phyloP scores from a whole-genome alignment of 1,284 basidiomycete species.

The Phylloporus gajari region DNA sequence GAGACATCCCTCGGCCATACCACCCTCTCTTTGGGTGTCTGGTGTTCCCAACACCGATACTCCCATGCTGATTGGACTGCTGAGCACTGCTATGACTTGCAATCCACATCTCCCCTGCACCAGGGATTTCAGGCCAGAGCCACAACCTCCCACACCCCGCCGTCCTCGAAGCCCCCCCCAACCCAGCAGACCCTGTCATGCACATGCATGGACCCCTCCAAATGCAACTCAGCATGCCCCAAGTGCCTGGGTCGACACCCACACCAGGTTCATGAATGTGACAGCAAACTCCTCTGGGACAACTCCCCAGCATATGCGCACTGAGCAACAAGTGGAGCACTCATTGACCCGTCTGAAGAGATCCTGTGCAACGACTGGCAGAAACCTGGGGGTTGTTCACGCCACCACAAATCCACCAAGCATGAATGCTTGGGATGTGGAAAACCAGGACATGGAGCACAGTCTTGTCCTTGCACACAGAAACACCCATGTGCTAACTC shows the following conservation, averaged over 20 bases:
- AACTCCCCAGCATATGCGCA: background rate
- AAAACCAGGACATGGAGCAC: background rate
- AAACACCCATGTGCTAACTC: background rate
- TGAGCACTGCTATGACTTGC: too few species aligned
- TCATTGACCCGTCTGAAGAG: background rate
- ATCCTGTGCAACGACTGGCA: background rate
- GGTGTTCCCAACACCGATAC: too few species aligned
- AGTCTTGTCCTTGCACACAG: background rate
- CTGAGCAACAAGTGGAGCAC: background rate
- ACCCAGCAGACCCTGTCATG: too few species aligned
- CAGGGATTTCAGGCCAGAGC: too few species aligned
- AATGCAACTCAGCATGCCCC: background rate
- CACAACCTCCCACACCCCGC: too few species aligned
- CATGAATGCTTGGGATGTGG: constrained; percentile 1
- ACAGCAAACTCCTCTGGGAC: background rate
- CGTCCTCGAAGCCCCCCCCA: too few species aligned
- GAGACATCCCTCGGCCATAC: too few species aligned
- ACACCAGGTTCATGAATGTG: background rate
- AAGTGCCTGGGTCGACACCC: background rate
- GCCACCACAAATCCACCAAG: background rate
- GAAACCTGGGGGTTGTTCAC: background rate
- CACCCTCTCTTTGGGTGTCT: too few species aligned
- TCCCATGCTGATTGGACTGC: too few species aligned
- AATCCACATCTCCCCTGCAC: too few species aligned
- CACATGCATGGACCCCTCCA: too few species aligned